phyloP scores from a whole-genome alignment of 2,329 filamentous ascomycete genomes.

The Macrophomina pseudophaseolina region DNA sequence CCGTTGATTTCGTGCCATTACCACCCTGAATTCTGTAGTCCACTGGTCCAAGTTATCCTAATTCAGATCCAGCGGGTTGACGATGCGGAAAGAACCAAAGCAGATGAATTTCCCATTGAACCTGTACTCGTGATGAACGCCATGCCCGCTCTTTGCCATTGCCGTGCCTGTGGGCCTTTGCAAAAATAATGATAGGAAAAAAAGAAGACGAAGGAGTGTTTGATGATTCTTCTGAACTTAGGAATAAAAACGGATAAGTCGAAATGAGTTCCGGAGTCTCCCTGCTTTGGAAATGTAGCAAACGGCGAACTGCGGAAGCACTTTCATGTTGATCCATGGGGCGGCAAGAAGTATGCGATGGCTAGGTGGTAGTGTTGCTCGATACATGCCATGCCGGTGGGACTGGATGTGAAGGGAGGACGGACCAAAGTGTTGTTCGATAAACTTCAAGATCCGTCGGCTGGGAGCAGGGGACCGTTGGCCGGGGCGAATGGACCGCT shows the following conservation, averaged over 20 bases:
- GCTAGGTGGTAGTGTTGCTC: background rate
- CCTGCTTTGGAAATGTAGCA: background rate
- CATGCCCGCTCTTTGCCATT: constrained; percentile 8
- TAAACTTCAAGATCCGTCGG: background rate
- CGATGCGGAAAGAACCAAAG: constrained; percentile 2
- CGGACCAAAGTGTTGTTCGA: background rate
- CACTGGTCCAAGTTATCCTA: constrained; percentile 13
- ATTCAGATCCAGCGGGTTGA: background rate
- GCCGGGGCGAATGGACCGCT: background rate
- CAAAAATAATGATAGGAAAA: background rate
- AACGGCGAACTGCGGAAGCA: background rate
- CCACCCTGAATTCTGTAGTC: background rate
- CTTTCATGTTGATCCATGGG: background rate
- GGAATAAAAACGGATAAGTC: background rate
- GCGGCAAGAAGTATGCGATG: background rate
- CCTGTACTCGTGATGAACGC: background rate
- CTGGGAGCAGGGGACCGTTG: background rate
- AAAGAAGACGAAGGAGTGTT: background rate
- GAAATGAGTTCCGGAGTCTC: background rate
- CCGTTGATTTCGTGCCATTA: constrained; percentile 4
- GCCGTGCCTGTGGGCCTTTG: constrained; percentile 3
- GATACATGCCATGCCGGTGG: background rate
- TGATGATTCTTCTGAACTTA: background rate
- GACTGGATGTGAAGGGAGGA: background rate
- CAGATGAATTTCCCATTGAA: background rate